Evolutionary conservation across 202 grass and related monocot genomes (phyloP), one percentile per base, ranked within the genome.

Genomic region (Digitaria exilis): DNA sequence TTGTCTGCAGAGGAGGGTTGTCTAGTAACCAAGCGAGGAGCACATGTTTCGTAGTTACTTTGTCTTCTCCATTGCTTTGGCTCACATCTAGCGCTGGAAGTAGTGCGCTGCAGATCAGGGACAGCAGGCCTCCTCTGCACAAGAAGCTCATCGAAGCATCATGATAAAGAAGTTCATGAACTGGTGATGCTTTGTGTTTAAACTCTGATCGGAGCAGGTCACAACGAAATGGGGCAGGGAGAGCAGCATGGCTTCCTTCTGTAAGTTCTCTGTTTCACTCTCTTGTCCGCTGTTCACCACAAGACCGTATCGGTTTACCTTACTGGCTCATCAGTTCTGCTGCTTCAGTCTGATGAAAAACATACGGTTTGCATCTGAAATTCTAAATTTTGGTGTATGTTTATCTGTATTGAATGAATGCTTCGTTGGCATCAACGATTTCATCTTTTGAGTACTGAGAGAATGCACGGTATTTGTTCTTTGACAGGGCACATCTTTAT

Each of bases 401-500:
- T 19, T 3, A 44, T 43, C 35, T 46, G 65, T 86, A 49, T 57
- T 25, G 44, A 9, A n/a, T n/a, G n/a, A n/a, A 29, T 7, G 66
- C 7, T 63, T 41, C 5, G 0, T 81, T 6, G 1, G 25, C 70
- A 29, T 71, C 65, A n/a, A 73, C 3, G 7, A 54, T 80, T 32
- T 17, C 58, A 15, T 60, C 34, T 16, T 5, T 24, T 32, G 29
- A 44, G 28, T 31, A 72, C 34, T 48, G 65, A 43, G 29, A 31
- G 43, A 45, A 18, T 71, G 18, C 44, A 46, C 18, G 9, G 3
- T 58, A 29, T 54, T 54, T 54, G 6, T 7, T 74, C 18, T 83
- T 80, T 80, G 29, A 51, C 52, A 94, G 92, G 89, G 86, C 58
- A 41, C 72, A 26, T 74, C 35, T 65, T 81, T 60, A 15, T 85